Conservation (phyloP, 768 basidiomycete genomes). For the Crassisporium funariophilum region DNA sequence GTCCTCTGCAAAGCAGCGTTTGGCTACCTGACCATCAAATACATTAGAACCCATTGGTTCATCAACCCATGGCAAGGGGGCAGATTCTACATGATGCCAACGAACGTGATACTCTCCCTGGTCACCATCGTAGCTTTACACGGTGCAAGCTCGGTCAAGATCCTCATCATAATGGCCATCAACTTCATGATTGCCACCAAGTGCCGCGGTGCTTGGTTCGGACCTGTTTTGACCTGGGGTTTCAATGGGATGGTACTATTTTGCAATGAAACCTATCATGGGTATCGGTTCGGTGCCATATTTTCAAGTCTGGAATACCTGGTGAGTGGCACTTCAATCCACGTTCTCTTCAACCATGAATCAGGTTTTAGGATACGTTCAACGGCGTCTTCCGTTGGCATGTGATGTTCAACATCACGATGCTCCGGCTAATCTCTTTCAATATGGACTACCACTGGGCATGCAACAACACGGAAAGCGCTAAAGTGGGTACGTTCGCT, state of each 20-base stretch:
- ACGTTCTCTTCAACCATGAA: conserved; percentile 1
- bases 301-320: conserved; percentile 56
- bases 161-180: conserved; percentile 63
- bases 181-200: conserved; percentile 70
- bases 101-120: conserved; percentile 62
- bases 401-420: conserved; percentile 92
- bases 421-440: conserved; percentile 91
- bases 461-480: conserved; percentile 37
- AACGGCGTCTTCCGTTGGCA: conserved; percentile 91
- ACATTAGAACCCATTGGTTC: conserved; percentile 41
- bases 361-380: conserved; percentile 54
- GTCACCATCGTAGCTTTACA: conserved; percentile 75
- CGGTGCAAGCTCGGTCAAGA: conserved; percentile 79
- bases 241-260: conserved; percentile 80
- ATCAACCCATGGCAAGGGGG: conserved; percentile 23
- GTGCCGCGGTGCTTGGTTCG: conserved; percentile 42
- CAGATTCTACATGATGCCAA: conserved; percentile 48
- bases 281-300: conserved; percentile 68
- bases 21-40: conserved; percentile 60
- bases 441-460: conserved; percentile 94
- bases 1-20: conserved; percentile 50
- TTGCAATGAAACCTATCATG: conserved; percentile 71
- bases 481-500: conserved; percentile 42
- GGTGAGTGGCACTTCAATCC: conserved; percentile 45
- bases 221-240: conserved; percentile 67